Base-by-base conservation (phyloP, 192 early-diverging fungal genomes). In the Rhizoclosmatium globosum region DNA sequence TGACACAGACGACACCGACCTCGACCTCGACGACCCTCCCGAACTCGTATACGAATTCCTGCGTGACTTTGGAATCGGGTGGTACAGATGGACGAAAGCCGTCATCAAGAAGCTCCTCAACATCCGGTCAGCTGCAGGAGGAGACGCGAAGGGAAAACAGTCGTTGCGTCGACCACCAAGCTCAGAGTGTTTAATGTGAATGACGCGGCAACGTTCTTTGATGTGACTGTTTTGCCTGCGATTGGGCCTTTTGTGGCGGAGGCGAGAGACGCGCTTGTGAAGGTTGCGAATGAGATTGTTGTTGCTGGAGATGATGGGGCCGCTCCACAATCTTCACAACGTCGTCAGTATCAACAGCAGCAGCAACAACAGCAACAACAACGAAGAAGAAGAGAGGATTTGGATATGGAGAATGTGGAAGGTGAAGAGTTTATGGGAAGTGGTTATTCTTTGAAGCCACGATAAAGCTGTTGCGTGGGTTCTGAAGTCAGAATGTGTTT, bases 191-290 rank as follows among this genome's bases (percentile, higher is more conserved):
- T 74, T 44, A 47, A 74, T 47, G 59, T 74, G 17, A 31, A n/a
- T n/a, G 72, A 74, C 43, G 72, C 72, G 1, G 39, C 56, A 7
- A 44, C 72, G 31, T 74, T 74, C 39, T 62, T 74, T 13, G 72
- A 74, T 45, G 72, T 59, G 4, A 74, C 72, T 17, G 59, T 48
- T 2, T 11, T 74, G 38, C 72, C 72, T 15, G 72, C 72, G 0
- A 42, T 74, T 59, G 72, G 72, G 17, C 72, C 72, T 9, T 62
- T 74, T 74, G 72, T 74, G 15, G 72, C 72, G 4, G 72, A 74
- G 44, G 72, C 72, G 19, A 7, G 72, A 7, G 61, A 74, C 44
- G 72, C 60, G 6, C 21, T 74, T 15, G 60, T 74, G 56, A 56
- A 59, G 2, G 59, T 39, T 15, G 72, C 72, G 45, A 74, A 74